Base-by-base conservation (phyloP, 176 grass and related monocot species). In the Lolium multiflorum region DNA sequence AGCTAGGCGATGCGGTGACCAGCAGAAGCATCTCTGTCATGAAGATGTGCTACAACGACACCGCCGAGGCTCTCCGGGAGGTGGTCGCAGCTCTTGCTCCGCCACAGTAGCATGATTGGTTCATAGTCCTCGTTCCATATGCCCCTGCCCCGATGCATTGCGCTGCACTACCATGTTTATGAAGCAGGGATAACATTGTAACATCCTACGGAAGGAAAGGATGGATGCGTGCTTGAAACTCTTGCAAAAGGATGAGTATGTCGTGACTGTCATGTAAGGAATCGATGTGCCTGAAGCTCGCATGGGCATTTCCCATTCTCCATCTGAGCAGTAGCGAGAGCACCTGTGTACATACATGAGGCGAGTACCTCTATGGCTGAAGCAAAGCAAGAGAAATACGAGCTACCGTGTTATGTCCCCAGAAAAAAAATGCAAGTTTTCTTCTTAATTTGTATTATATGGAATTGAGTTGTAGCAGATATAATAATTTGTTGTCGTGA, bases 1-100 rank as follows among this genome's bases (percentile, higher is more conserved):
- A 97, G 94, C 79, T 97, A 60, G 86, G 82, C 38, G 60, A 92
- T 39, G 89, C 94, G 1, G 80, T 87, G 56, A 84, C 71, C 51
- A 87, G 76, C 47, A 64, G 65, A 84, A 91, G 85, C 71, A 44
- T 91, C 76, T 58, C 88, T 3, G 16, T 80, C 82, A 81, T 79
- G 60, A 93, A 94, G 87, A 7, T 74, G 72, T 82, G 86, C 90
- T 94, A 94, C 82, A 82, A 46, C 59, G 86, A 97, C 39, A 72
- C 80, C 2, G 72, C 83, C 44, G 71, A 78, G 72, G 87, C 76
- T 37, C 83, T 97, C 63, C 83, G 85, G 0, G 88, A 92, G 74
- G 71, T 97, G 12, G 74, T 96, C 14, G 72, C 94, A 18, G 85
- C 87, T 60, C 78, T 97, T 24, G 69, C 80, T 57, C 61, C 79